Percentiles rank a stretch among this genome's conserved stretches.
These are phyloP conservation scores for Murraya koenigii DNA, from an alignment of 345 rosid species.

Conservation along the genomic window DNA sequence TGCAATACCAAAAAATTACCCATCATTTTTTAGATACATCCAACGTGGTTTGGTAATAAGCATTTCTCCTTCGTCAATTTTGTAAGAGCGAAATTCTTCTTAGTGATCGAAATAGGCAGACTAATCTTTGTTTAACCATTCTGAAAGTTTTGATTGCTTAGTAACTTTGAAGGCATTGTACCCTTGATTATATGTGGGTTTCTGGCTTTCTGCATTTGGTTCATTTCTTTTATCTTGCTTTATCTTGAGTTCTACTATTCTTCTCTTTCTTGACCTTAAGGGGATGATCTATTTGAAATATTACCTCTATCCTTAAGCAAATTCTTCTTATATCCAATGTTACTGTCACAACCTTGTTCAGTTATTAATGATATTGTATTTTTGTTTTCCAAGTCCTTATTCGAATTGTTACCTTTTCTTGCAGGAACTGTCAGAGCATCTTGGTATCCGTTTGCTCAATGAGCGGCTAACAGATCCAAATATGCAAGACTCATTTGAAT, in stretches of 20 bases:
- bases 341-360: neutral
- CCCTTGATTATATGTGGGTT: neutral
- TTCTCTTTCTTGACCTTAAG: neutral
- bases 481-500: slow-evolving; percentile 73
- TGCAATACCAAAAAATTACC: slow-evolving; percentile 9
- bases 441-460: slow-evolving; percentile 74
- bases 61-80: neutral
- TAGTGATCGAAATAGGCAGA: neutral
- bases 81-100: neutral
- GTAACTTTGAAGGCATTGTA: neutral
- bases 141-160: neutral
- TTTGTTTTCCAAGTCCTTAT: neutral
- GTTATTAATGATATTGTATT: neutral
- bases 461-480: slow-evolving; percentile 74
- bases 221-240: neutral
- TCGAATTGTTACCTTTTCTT: slow-evolving; percentile 13
- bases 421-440: slow-evolving; percentile 91
- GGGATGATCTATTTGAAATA: neutral
- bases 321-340: neutral
- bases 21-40: neutral
- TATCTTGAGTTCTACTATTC: neutral
- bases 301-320: neutral
- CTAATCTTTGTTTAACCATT: neutral
- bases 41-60: neutral
- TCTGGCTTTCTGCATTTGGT: neutral